Percentiles rank a stretch among this genome's conserved stretches.
Evolutionary conservation across 2,329 filamentous ascomycete species (phyloP).

Genomic region (Diaporthe longicolla): DNA sequence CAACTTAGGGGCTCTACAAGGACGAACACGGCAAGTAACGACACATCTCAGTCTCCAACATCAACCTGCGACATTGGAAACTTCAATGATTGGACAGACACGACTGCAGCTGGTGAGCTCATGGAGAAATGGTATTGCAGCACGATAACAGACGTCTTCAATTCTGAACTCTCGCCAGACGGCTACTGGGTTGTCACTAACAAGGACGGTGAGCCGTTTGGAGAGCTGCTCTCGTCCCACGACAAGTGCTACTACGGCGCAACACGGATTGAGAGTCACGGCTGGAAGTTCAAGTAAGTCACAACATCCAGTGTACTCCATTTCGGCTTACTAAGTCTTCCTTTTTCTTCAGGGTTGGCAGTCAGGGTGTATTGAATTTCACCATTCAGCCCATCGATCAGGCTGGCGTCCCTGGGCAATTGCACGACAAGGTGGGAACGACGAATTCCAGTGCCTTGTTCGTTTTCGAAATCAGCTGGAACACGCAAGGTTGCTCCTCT

Average conservation of each 20-base stretch:
- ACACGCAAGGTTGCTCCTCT: conserved; percentile 8
- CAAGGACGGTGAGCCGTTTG: neutral
- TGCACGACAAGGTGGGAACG: neutral
- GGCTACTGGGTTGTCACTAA: conserved; percentile 23
- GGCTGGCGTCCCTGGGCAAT: neutral
- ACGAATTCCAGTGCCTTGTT: conserved; percentile 19
- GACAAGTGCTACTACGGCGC: conserved; percentile 8
- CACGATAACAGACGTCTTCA: neutral
- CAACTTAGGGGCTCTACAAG: neutral
- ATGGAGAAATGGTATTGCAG: conserved; percentile 5
- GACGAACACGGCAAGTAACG: neutral
- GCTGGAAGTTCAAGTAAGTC: neutral
- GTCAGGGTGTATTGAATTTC: conserved; percentile 4
- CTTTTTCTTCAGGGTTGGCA: neutral
- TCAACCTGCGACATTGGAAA: conserved; percentile 5
- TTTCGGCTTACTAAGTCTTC: neutral
- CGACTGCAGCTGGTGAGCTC: conserved; percentile 4
- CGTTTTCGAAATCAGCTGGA: conserved; percentile 18
- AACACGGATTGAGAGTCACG: neutral
- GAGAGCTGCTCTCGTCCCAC: conserved; percentile 1
- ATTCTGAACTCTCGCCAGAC: conserved; percentile 2
- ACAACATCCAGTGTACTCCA: neutral
- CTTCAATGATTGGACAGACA: conserved; percentile 1
- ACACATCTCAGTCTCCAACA: neutral
- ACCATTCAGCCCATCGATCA: neutral